Conservation (phyloP, 1,139 yeast species). For the Blastobotrys capitulatus region DNA sequence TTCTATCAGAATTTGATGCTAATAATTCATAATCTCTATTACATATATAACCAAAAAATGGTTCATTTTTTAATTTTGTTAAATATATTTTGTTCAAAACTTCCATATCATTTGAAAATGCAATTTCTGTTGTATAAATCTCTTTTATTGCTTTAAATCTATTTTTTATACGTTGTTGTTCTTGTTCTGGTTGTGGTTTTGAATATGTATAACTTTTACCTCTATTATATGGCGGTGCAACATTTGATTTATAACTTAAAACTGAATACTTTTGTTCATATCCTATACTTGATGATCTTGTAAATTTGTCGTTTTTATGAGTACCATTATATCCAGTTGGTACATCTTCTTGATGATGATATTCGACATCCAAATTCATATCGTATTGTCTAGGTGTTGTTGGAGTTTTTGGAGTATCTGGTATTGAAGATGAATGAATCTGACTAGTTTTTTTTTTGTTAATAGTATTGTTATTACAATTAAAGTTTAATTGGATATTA, state of each 20-base stretch:
- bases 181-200: slow-evolving; percentile 8
- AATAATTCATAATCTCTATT: slow-evolving; percentile 27
- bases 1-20: slow-evolving; percentile 31
- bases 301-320: background rate
- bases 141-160: slow-evolving; percentile 34
- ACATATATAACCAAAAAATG: slow-evolving; percentile 27
- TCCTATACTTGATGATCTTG: background rate
- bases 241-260: background rate
- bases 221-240: background rate
- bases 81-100: slow-evolving; percentile 31
- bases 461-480: background rate
- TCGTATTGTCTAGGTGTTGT: too few species aligned
- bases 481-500: background rate
- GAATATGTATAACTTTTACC: slow-evolving; percentile 2
- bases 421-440: too few species aligned
- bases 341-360: background rate
- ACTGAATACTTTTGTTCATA: background rate
- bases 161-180: slow-evolving; percentile 21
- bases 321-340: background rate
- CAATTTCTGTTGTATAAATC: slow-evolving; percentile 33
- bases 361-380: background rate
- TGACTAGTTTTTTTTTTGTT: too few species aligned
- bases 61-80: slow-evolving; percentile 23
- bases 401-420: too few species aligned
- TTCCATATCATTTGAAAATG: slow-evolving; percentile 33